Evolutionary conservation across 1,284 basidiomycete genomes (phyloP), one percentile per base, ranked within the genome.

Genomic region (Erythrobasidium hasegawianum): DNA sequence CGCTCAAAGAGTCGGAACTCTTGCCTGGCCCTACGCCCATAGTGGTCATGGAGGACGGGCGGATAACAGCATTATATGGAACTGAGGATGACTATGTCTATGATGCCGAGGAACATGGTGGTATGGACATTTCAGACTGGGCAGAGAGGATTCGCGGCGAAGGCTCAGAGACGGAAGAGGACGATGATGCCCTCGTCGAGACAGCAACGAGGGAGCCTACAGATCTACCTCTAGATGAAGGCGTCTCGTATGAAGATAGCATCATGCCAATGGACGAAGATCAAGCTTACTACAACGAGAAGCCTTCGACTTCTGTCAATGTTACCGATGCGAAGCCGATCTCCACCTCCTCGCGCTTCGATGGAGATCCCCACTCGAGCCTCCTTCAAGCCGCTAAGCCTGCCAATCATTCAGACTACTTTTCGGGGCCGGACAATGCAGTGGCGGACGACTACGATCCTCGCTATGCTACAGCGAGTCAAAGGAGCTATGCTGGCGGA

Each of bases 1-100:
- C 90, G 52, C 82, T 98, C 72, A 98, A 97, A 81, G 90, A 89
- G 2, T 75, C 77, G 52, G 79, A 80, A 20, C 65, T 75, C 7
- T 76, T 79, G 69, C 78, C 78, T 2, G 74, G 78, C 10, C 77
- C 78, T 1, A 75, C 73, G n/a, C 80, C 82, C 2, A 78, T 79
- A 18, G 82, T 90, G 69, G 86, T 90, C 2, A 92, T 54, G 20
- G 53, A 65, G 40, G 62, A 65, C 24, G 62, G 62, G 14, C 53
- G 54, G 41, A 65, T 65, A 24, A 65, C 62, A 14, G 62, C 62
- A 5, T 52, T 65, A 18, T 65, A 65, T 43, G 62, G 62, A 20
- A 65, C 62, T 9, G 62, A 65, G 43, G 47, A 65, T 5, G 62
- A 65, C 33, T 65, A 65, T 27, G 56, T 65, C n/a, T 65, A 57